These are phyloP conservation scores for Camillea tinctor DNA, from an alignment of 2,329 filamentous ascomycete genomes.

Conservation along the genomic window DNA sequence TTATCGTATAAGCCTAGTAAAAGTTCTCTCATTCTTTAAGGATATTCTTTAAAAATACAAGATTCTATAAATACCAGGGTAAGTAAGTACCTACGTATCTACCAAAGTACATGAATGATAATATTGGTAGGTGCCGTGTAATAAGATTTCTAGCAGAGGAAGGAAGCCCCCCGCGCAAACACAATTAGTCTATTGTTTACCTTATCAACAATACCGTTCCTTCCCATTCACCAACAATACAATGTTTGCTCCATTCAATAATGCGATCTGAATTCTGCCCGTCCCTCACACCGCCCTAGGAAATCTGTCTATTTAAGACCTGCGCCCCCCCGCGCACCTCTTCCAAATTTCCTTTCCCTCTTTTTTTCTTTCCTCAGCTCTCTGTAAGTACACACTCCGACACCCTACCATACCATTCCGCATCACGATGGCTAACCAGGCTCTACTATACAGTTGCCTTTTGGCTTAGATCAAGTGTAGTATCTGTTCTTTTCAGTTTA, in stretches of 20 bases:
- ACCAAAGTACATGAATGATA: too few relatives aligned
- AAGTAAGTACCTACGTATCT: too few relatives aligned
- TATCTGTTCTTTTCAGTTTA: not conserved
- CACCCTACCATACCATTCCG: not conserved
- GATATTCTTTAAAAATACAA: too few relatives aligned
- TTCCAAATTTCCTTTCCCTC: slow-evolving; percentile 48
- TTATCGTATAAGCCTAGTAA: too few relatives aligned
- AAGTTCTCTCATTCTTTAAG: too few relatives aligned
- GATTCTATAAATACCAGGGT: too few relatives aligned
- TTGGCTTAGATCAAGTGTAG: slow-evolving; percentile 66
- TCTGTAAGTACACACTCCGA: slow-evolving; percentile 28
- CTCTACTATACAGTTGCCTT: not conserved
- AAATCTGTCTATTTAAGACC: slow-evolving; percentile 16
- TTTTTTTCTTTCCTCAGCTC: slow-evolving; percentile 41
- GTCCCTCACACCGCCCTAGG: not conserved
- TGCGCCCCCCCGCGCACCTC: not conserved
- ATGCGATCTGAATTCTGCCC: not conserved
- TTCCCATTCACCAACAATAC: too few relatives aligned
- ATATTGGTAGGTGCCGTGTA: too few relatives aligned
- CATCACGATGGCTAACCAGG: not conserved
- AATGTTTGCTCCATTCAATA: not conserved
- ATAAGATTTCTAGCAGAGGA: too few relatives aligned
- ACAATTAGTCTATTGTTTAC: too few relatives aligned
- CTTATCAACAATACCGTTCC: too few relatives aligned
- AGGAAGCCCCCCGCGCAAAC: too few relatives aligned